These are phyloP conservation scores for Knoxdaviesia proteae DNA, from an alignment of 2,329 filamentous ascomycete species.

Conservation along the genomic window DNA sequence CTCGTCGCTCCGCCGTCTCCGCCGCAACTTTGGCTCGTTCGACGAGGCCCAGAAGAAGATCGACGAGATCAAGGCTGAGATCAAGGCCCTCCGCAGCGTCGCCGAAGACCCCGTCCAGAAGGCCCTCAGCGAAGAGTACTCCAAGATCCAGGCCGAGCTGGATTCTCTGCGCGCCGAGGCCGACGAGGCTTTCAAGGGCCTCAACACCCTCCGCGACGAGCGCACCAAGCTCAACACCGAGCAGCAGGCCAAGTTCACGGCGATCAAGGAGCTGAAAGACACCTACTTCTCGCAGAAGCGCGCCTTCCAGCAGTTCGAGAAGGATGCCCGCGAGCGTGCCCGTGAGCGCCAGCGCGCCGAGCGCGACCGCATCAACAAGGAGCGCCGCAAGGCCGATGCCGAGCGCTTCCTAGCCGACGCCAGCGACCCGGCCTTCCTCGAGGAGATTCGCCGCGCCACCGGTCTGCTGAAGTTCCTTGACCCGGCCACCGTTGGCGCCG, in stretches of 20 bases:
- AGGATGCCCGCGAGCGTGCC: slow-evolving; percentile 55
- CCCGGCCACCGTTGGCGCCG: slow-evolving; percentile 37
- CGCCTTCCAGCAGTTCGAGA: slow-evolving; percentile 67
- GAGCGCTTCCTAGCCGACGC: slow-evolving; percentile 62
- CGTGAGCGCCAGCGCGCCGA: slow-evolving; percentile 67
- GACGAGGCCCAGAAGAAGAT: slow-evolving; percentile 77
- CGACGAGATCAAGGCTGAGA: slow-evolving; percentile 67
- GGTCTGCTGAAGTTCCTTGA: slow-evolving; percentile 83
- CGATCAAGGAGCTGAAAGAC: slow-evolving; percentile 75
- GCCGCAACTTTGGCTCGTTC: slow-evolving; percentile 76
- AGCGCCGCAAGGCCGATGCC: slow-evolving; percentile 56
- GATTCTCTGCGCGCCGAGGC: slow-evolving; percentile 82
- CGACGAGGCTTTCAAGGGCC: slow-evolving; percentile 73
- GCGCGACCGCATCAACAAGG: slow-evolving; percentile 49
- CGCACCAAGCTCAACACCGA: slow-evolving; percentile 63
- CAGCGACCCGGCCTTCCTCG: slow-evolving; percentile 69
- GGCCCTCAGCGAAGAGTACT: slow-evolving; percentile 72
- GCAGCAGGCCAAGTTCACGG: slow-evolving; percentile 68
- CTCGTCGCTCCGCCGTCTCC: slow-evolving; percentile 63
- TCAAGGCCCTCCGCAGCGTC: slow-evolving; percentile 70
- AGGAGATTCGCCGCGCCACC: slow-evolving; percentile 80
- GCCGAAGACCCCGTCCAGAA: slow-evolving; percentile 84
- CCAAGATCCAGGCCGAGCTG: slow-evolving; percentile 66
- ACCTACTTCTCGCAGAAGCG: slow-evolving; percentile 65
- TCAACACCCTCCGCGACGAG: slow-evolving; percentile 70